A percentile compares a stretch with the other conserved stretches of the same genome.
Evolutionary conservation across 805 yeast genomes (phyloP).

Genomic region (Candida tibetensis): DNA sequence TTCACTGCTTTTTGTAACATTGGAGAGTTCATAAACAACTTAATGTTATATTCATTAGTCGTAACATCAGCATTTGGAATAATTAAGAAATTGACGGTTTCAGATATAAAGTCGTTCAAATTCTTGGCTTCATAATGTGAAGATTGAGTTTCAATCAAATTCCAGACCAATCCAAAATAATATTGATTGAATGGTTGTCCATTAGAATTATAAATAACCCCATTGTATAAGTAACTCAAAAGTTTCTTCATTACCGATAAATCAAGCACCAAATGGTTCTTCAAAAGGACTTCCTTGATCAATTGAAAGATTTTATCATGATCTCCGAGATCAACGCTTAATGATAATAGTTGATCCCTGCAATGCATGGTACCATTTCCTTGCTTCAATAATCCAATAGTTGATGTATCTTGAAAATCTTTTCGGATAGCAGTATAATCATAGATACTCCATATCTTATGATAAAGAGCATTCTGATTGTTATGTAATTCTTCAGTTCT

Average conservation of each 20-base stretch:
- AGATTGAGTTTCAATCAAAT: slow-evolving; percentile 34
- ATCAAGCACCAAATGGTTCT: slow-evolving; percentile 29
- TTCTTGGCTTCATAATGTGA: slow-evolving; percentile 19
- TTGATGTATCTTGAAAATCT: slow-evolving; percentile 25
- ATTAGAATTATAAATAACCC: slow-evolving; percentile 18
- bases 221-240: slow-evolving; percentile 28
- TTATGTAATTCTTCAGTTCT: not conserved
- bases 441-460: slow-evolving; percentile 30
- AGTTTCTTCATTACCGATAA: slow-evolving; percentile 28
- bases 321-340: slow-evolving; percentile 34
- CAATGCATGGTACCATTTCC: slow-evolving; percentile 13
- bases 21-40: slow-evolving; percentile 27
- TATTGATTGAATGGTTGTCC: slow-evolving; percentile 19
- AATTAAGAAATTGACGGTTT: slow-evolving; percentile 23
- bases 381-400: slow-evolving; percentile 4
- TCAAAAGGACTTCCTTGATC: slow-evolving; percentile 33
- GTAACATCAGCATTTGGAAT: slow-evolving; percentile 4
- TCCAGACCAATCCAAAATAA: slow-evolving; percentile 32
- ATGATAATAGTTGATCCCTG: slow-evolving; percentile 30
- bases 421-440: slow-evolving; percentile 34
- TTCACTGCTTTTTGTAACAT: slow-evolving; percentile 26
- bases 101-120: slow-evolving; percentile 31
- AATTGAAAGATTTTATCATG: slow-evolving; percentile 33
- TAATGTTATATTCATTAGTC: slow-evolving; percentile 15
- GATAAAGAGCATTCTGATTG: slow-evolving; percentile 3